These are phyloP conservation scores for Sanghuangporus weigelae DNA, from an alignment of 1,284 basidiomycete species.

Conservation along the genomic window DNA sequence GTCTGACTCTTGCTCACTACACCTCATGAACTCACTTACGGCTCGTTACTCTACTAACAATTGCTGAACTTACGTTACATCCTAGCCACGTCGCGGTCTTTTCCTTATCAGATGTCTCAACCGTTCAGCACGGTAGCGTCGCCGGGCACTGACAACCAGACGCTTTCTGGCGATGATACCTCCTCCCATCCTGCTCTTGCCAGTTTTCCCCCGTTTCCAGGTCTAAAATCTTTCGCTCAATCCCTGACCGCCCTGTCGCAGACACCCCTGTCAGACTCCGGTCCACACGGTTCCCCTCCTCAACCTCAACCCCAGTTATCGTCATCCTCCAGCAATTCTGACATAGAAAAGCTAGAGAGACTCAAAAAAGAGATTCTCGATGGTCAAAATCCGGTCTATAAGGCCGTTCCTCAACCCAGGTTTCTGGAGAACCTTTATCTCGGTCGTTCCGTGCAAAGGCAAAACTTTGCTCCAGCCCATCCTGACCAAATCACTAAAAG, in stretches of 20 bases:
- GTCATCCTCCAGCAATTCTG: constrained; percentile 25
- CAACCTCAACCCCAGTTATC: neutral
- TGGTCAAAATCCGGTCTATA: constrained; percentile 65
- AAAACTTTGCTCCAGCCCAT: constrained; percentile 33
- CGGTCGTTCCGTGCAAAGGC: constrained; percentile 33
- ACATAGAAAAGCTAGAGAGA: constrained; percentile 65
- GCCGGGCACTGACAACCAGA: neutral
- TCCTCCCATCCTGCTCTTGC: constrained; percentile 12
- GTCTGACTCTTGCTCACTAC: neutral
- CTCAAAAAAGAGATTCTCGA: constrained; percentile 66
- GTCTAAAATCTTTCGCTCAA: constrained; percentile 10
- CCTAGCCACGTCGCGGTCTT: neutral
- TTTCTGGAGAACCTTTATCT: constrained; percentile 58
- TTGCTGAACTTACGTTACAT: neutral
- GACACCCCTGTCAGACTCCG: constrained; percentile 1
- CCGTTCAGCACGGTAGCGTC: neutral
- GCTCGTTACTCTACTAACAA: neutral
- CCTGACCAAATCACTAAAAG: constrained; percentile 34
- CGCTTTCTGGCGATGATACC: neutral
- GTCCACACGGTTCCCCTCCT: constrained; percentile 1
- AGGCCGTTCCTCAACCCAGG: constrained; percentile 56
- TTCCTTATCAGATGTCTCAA: constrained; percentile 9
- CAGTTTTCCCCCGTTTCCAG: constrained; percentile 12
- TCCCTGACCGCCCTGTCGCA: constrained; percentile 8
- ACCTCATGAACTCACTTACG: neutral